Percentiles rank a stretch among this genome's conserved stretches.
phyloP scores from a whole-genome alignment of 2,329 filamentous ascomycete species.

The Sporothrix dimorphospora region DNA sequence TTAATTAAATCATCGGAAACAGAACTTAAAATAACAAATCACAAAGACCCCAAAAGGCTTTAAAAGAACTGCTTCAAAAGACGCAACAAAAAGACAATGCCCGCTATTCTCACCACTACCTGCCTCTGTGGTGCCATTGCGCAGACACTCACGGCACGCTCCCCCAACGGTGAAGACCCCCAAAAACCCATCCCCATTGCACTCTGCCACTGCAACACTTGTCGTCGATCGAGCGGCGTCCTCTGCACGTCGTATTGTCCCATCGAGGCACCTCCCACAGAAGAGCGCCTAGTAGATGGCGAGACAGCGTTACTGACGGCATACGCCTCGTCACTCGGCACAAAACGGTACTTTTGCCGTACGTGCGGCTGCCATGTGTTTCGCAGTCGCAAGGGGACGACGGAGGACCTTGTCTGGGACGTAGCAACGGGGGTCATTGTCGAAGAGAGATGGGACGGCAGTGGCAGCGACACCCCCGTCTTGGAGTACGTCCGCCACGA shows the following conservation, averaged over 20 bases:
- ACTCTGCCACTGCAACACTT: slow-evolving; percentile 39
- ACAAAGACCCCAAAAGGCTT: neutral
- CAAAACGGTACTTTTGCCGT: slow-evolving; percentile 45
- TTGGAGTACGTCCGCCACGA: slow-evolving; percentile 34
- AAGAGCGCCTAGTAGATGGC: neutral
- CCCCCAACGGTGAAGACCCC: neutral
- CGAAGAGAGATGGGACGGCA: neutral
- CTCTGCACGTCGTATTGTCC: slow-evolving; percentile 46
- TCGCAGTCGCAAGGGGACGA: slow-evolving; percentile 30
- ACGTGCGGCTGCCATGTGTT: slow-evolving; percentile 50
- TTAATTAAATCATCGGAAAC: neutral
- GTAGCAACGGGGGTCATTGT: slow-evolving; percentile 46
- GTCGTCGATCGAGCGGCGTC: slow-evolving; percentile 41
- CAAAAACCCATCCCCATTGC: slow-evolving; percentile 25
- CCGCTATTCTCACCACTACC: slow-evolving; percentile 28
- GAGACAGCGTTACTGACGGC: slow-evolving; percentile 30
- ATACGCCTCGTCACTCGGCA: slow-evolving; percentile 28
- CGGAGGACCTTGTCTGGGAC: slow-evolving; percentile 37
- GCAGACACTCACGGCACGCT: slow-evolving; percentile 27
- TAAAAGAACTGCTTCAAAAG: neutral
- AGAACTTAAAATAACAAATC: neutral
- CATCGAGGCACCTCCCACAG: slow-evolving; percentile 33
- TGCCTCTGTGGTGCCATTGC: slow-evolving; percentile 35
- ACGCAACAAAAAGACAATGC: neutral
- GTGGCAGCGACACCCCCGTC: neutral